Conservation (phyloP, 2,329 filamentous ascomycete genomes). For the Fonsecaea monophora region DNA sequence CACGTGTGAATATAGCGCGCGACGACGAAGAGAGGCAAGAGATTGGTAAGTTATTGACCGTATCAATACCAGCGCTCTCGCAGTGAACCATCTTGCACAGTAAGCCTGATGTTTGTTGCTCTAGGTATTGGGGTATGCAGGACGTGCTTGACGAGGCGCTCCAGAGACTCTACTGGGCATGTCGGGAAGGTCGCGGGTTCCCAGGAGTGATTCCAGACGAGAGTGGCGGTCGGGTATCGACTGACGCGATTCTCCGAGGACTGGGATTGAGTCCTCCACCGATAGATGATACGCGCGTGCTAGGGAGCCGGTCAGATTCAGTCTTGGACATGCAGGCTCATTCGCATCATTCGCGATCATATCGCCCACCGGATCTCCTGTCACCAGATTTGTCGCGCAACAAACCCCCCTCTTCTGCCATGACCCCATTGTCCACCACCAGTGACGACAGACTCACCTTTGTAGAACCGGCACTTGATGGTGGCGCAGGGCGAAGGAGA, state of each 20-base stretch:
- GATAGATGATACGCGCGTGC: conserved; percentile 18
- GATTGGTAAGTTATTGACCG: conserved; percentile 29
- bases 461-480: conserved; percentile 12
- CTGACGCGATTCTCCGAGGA: conserved; percentile 35
- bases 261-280: conserved; percentile 30
- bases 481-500: neutral
- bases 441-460: conserved; percentile 5
- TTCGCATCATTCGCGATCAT: conserved; percentile 13
- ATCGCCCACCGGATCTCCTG: conserved; percentile 30
- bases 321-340: conserved; percentile 12
- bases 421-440: conserved; percentile 9
- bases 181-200: conserved; percentile 31
- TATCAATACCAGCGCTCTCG: neutral
- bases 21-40: conserved; percentile 34
- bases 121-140: conserved; percentile 35
- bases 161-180: conserved; percentile 35
- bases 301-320: conserved; percentile 22
- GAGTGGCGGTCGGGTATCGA: conserved; percentile 31
- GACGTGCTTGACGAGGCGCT: conserved; percentile 35
- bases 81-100: neutral
- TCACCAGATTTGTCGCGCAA: conserved; percentile 6
- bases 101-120: neutral
- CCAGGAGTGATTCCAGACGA: conserved; percentile 34
- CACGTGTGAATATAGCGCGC: conserved; percentile 33
- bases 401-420: conserved; percentile 13